Base-by-base conservation (phyloP, 257 asterid genomes). In the Cynanchum wilfordii region DNA sequence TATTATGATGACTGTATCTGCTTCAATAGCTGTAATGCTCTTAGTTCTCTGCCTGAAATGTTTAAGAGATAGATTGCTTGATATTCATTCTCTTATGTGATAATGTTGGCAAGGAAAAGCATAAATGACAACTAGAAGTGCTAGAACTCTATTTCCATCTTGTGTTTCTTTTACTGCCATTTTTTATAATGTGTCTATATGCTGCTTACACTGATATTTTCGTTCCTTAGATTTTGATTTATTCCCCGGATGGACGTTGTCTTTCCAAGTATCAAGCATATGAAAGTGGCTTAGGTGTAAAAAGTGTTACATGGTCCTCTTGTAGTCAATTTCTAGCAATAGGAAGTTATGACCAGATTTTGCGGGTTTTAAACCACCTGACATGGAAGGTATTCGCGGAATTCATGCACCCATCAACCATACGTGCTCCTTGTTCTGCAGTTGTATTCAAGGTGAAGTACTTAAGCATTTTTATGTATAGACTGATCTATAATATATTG, bases 321-420 rank as follows among this genome's bases (percentile, higher is more conserved):
- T 95, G 99, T 83, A 92, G 97, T 82, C 97, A 92, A 72, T 95
- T 85, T 84, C 84, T 95, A 72, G 98, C 99, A 49, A 97, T 92
- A 20, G 99, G 99, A 74, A 92, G 99, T 83, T 95, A 90, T 79
- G 99, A 95, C 87, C 99, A 95, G 78, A 95, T 90, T 97, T 80
- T 95, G 82, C 84, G 98, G 81, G 95, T 95, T 84, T 75, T 95
- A 83, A 92, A 85, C 91, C 99, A 95, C 89, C 86, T 95, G 89
- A 95, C 99, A 5, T 95, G 99, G 99, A 95, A 92, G 86, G 98
- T 95, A 30, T 95, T 95, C 84, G 99, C 99, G 59, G 99, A 95
- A 86, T 95, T 95, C 79, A 83, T 81, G 27, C 99, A 95, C 81
- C 88, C 87, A 55, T 84, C 97, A 25, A 83, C 82, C 9, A 86